Evolutionary conservation across 2,329 filamentous ascomycete species (phyloP).

Genomic region (Erysiphe pulchra): DNA sequence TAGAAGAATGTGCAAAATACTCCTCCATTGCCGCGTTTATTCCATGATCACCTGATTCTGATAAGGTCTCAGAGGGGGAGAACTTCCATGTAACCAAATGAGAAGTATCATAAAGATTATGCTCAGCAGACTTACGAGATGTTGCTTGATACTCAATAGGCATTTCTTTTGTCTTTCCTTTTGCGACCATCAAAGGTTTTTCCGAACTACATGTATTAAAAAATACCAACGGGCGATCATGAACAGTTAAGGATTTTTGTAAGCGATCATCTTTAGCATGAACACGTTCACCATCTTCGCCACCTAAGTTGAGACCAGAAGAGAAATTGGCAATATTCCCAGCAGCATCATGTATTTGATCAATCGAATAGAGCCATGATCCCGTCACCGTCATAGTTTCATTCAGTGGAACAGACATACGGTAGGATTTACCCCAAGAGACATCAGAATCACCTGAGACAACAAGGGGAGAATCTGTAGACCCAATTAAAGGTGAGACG

Average conservation of each 20-base stretch:
- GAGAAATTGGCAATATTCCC: constrained; percentile 66
- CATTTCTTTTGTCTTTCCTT: constrained; percentile 38
- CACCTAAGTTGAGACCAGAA: constrained; percentile 14
- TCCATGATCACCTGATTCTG: constrained; percentile 43
- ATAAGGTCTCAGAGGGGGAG: constrained; percentile 44
- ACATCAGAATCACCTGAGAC: constrained; percentile 35
- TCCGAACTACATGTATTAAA: constrained; percentile 55
- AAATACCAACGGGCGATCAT: constrained; percentile 54
- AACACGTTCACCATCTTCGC: constrained; percentile 39
- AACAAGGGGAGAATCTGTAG: constrained; percentile 30
- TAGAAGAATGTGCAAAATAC: constrained; percentile 32
- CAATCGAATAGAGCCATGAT: constrained; percentile 69
- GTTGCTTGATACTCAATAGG: constrained; percentile 45
- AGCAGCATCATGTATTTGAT: constrained; percentile 76
- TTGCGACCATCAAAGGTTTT: constrained; percentile 60
- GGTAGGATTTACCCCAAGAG: constrained; percentile 56
- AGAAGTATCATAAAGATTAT: constrained; percentile 30
- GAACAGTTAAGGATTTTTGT: constrained; percentile 57
- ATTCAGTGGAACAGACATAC: constrained; percentile 59
- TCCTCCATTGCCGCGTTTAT: constrained; percentile 29
- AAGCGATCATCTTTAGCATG: constrained; percentile 35
- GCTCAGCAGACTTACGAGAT: constrained; percentile 15
- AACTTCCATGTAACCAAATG: constrained; percentile 64
- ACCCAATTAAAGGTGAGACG: constrained; percentile 46
- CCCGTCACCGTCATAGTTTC: constrained; percentile 64